A percentile compares a stretch with the other conserved stretches of the same genome.
These are phyloP conservation scores for Barnettozyma botsteinii DNA, from an alignment of 805 yeast species.

Conservation along the genomic window DNA sequence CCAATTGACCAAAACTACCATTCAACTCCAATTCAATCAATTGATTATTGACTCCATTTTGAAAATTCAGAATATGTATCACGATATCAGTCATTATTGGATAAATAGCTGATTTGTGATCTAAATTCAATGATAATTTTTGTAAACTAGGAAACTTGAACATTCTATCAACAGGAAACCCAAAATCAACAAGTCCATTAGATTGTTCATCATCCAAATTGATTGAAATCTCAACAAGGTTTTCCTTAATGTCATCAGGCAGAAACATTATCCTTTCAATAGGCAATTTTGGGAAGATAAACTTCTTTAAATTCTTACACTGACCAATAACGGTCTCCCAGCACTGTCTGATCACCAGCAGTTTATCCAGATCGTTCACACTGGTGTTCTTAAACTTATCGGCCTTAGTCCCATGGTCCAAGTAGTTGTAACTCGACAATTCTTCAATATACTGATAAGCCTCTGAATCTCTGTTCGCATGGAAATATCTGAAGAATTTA, in stretches of 20 bases:
- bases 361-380: slow-evolving; percentile 10
- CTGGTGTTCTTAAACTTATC: slow-evolving; percentile 16
- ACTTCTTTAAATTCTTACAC: slow-evolving; percentile 12
- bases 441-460: slow-evolving; percentile 17
- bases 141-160: slow-evolving; percentile 11
- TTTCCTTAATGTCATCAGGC: not conserved
- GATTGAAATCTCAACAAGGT: slow-evolving; percentile 10
- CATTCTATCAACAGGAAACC: not conserved
- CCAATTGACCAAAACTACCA: slow-evolving; percentile 19
- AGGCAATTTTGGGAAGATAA: slow-evolving; percentile 16
- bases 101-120: slow-evolving; percentile 1
- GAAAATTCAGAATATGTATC: not conserved
- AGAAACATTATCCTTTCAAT: slow-evolving; percentile 13
- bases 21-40: slow-evolving; percentile 16
- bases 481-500: slow-evolving; percentile 13
- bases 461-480: slow-evolving; percentile 2
- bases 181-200: not conserved
- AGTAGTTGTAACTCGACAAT: slow-evolving; percentile 15
- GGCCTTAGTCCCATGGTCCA: slow-evolving; percentile 19
- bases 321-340: slow-evolving; percentile 18
- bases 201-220: slow-evolving; percentile 10
- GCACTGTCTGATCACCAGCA: slow-evolving; percentile 18
- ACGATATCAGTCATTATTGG: slow-evolving; percentile 2
- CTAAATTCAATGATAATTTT: slow-evolving; percentile 12
- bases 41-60: not conserved